Evolutionary conservation across 2,329 filamentous ascomycete genomes (phyloP), one percentile per base, ranked within the genome.

Genomic region (Fusarium sp.): DNA sequence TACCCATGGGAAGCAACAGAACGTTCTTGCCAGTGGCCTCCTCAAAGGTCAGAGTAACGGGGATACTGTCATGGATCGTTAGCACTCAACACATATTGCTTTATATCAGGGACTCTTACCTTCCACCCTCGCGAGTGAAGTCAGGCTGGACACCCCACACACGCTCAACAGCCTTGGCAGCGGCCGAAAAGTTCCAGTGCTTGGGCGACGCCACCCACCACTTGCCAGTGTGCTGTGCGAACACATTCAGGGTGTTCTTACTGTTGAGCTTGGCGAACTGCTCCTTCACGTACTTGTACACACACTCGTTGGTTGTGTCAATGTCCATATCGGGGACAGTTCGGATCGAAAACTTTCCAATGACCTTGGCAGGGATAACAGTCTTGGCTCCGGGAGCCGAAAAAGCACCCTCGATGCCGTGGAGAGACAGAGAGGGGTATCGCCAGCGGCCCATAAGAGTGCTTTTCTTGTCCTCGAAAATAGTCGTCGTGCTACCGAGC

Each of bases 151-250:
- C 93, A 63, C 94, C 94, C 90, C 95, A 99, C 40, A 99, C 97
- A 74, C 95, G 91, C 87, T 98, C 93, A 37, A 97, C 95, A n/a
- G 97, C 97, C 89, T 98, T 98, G 81, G 93, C 91, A 15, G 97
- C 97, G 30, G 96, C 96, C 33, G 91, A 90, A 86, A 98, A 99
- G 89, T 99, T 99, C 95, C 97, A 98, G 89, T 99, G 96, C 86
- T 97, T 97, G 33, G 97, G 96, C 81, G 93, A 95, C 56, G 97
- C 95, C 57, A 97, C 95, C 97, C 97, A 99, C 97, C 97, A 99
- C 86, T 98, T 98, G 78, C 97, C 97, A 69, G 92, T 92, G 87
- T 99, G 97, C 85, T 96, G 92, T 68, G 95, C 88, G 81, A 88
- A 91, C 63, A 95, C 92, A 79, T 94, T 94, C 81, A 97, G 84